Base-by-base conservation (phyloP, 352 stramenopile species). In the Phytophthora sp. region DNA sequence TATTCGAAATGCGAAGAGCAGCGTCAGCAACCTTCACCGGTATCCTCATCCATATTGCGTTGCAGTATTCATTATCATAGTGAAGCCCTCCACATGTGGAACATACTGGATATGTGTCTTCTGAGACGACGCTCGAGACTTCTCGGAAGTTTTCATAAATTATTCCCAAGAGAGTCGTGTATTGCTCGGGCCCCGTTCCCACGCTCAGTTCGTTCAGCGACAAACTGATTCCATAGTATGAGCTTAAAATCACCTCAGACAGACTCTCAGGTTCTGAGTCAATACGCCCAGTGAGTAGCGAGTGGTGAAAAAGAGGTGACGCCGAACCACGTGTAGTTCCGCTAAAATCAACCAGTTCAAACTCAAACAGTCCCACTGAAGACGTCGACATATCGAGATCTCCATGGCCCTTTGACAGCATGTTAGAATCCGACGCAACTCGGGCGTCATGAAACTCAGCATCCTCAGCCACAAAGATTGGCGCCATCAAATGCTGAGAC, bases 71-170 rank as follows among this genome's bases (percentile, higher is more conserved):
- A 27, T 68, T 65, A 8, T 74, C 72, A 56, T 79, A 83, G 57
- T 96, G 88, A 20, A 92, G 84, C 0, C 88, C 88, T 46, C 57
- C 61, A 46, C 88, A 96, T 5, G 11, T 66, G 10, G 54, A 38
- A 44, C 88, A 96, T 1, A 89, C 15, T 7, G 86, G 81, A 63
- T 87, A 96, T 0, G 82, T 91, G 28, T 96, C 84, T 79, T 95
- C 88, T 28, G 86, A 69, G 1, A 96, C 82, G 44, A 88, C 74
- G 18, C 69, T 80, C 2, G 83, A 89, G 7, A 86, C 66, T 65
- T 96, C 88, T 34, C 87, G 84, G 67, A 96, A 94, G 39, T 96
- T 96, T 43, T 96, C 88, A 46, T 88, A 94, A 23, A 95, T 92
- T 46, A 90, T 79, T n/a, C 83, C 86, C 27, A 95, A 60, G 8